Evolutionary conservation across 345 rosid species (phyloP).

Genomic region (Cochlearia excelsa): DNA sequence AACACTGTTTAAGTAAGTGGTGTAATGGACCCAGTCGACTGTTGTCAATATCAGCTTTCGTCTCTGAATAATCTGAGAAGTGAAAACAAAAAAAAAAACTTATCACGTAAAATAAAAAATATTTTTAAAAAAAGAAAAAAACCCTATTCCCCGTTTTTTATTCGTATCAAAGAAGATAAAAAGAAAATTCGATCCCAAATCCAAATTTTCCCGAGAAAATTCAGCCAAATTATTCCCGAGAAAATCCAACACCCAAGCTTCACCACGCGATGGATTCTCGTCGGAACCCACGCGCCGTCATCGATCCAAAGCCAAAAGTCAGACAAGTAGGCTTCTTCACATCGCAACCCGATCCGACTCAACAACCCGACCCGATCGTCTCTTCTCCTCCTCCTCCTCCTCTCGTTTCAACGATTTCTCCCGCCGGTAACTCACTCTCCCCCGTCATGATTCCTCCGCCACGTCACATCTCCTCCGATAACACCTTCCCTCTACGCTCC

Average conservation of each 20-base stretch:
- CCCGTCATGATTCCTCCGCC: conserved; percentile 95
- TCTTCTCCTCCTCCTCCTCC: conserved; percentile 33
- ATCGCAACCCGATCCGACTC: conserved; percentile 47
- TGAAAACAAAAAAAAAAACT: too few relatives aligned
- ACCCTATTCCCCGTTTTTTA: background rate
- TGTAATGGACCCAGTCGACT: too few relatives aligned
- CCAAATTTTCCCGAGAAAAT: background rate
- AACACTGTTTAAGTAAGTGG: too few relatives aligned
- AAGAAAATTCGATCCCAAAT: background rate
- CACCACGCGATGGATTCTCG: background rate
- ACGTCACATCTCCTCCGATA: conserved; percentile 58
- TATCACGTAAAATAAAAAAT: background rate
- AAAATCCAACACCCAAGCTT: background rate
- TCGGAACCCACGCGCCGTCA: background rate
- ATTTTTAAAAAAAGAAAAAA: too few relatives aligned
- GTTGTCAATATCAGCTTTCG: too few relatives aligned
- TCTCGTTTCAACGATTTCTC: conserved; percentile 43
- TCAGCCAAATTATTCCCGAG: background rate
- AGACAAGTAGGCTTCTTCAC: conserved; percentile 47
- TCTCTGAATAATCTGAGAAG: too few relatives aligned
- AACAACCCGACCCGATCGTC: conserved; percentile 41
- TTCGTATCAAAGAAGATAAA: background rate
- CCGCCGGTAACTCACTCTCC: conserved; percentile 65
- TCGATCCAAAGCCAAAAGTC: background rate
- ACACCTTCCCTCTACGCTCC: conserved; percentile 34